These are phyloP conservation scores for Xylaria palmicola DNA, from an alignment of 495 filamentous ascomycete genomes.

Conservation along the genomic window DNA sequence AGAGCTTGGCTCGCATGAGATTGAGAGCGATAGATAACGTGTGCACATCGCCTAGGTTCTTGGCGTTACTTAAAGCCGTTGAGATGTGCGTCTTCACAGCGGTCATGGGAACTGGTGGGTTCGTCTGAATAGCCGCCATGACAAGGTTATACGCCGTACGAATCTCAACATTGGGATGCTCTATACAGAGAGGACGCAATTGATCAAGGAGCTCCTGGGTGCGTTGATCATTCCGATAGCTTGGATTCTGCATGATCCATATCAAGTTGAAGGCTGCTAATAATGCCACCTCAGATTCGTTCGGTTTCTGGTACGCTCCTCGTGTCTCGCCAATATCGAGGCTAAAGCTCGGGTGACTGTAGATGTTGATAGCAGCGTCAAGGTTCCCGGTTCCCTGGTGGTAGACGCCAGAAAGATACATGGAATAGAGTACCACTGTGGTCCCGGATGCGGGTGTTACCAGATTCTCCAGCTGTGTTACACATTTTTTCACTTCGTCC, in stretches of 20 bases:
- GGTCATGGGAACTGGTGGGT: slow-evolving; percentile 56
- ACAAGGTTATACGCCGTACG: slow-evolving; percentile 77
- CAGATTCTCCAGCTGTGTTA: slow-evolving; percentile 38
- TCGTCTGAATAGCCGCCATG: slow-evolving; percentile 61
- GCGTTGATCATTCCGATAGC: slow-evolving; percentile 46
- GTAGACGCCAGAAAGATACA: slow-evolving; percentile 74
- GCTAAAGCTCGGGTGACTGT: slow-evolving; percentile 57
- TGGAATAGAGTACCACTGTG: slow-evolving; percentile 41
- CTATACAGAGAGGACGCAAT: slow-evolving; percentile 65
- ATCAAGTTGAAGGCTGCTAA: slow-evolving; percentile 79
- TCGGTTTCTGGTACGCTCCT: slow-evolving; percentile 41
- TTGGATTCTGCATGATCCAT: slow-evolving; percentile 72
- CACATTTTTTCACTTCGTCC: slow-evolving; percentile 41
- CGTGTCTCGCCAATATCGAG: slow-evolving; percentile 44
- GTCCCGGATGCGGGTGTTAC: slow-evolving; percentile 32
- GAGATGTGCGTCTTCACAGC: slow-evolving; percentile 77
- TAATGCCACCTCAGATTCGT: slow-evolving; percentile 69
- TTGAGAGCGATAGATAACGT: slow-evolving; percentile 78
- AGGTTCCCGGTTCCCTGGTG: slow-evolving; percentile 76
- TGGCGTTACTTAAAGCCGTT: slow-evolving; percentile 50
- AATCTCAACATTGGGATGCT: slow-evolving; percentile 70
- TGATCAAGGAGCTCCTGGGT: slow-evolving; percentile 59
- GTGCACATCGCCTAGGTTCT: slow-evolving; percentile 65
- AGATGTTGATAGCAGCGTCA: slow-evolving; percentile 62
- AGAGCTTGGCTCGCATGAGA: slow-evolving; percentile 83